phyloP scores from a whole-genome alignment of 1,284 basidiomycete species.

The Trichosporon inkin region DNA sequence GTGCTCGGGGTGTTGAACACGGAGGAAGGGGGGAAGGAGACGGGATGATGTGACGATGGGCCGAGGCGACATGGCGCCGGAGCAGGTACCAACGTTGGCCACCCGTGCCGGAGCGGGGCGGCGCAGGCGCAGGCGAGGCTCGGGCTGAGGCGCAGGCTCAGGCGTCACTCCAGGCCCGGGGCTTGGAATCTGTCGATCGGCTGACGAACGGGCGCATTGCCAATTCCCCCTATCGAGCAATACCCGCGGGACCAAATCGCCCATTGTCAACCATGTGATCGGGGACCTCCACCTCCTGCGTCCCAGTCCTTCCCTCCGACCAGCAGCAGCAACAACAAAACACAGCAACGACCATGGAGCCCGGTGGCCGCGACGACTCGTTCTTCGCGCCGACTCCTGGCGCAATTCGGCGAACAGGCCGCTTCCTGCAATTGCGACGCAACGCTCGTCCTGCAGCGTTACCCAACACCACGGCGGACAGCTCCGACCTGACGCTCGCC shows the following conservation, averaged over 20 bases:
- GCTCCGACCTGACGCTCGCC: not conserved
- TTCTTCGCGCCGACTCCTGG: conserved; percentile 16
- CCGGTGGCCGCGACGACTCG: conserved; percentile 17
- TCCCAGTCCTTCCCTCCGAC: not conserved
- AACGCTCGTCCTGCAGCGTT: not conserved
- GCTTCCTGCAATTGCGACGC: conserved; percentile 1
- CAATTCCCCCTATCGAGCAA: conserved; percentile 2
- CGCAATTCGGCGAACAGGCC: not conserved
- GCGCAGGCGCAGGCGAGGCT: not conserved
- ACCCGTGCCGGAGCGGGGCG: not conserved
- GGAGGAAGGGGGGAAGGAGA: not conserved
- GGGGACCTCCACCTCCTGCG: not conserved
- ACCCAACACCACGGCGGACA: not conserved
- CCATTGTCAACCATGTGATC: not conserved
- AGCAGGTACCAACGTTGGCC: not conserved
- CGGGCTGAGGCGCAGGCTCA: not conserved
- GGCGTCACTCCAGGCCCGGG: not conserved
- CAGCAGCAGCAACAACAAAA: not conserved
- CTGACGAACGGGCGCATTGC: not conserved
- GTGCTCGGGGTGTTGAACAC: not conserved
- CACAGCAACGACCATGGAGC: not conserved
- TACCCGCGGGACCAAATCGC: not conserved
- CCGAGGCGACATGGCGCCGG: not conserved
- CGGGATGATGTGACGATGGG: not conserved
- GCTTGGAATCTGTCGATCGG: not conserved